Evolutionary conservation across 2,329 filamentous ascomycete species (phyloP), one percentile per base, ranked within the genome.

Genomic region (Paramyrothecium roridum): DNA sequence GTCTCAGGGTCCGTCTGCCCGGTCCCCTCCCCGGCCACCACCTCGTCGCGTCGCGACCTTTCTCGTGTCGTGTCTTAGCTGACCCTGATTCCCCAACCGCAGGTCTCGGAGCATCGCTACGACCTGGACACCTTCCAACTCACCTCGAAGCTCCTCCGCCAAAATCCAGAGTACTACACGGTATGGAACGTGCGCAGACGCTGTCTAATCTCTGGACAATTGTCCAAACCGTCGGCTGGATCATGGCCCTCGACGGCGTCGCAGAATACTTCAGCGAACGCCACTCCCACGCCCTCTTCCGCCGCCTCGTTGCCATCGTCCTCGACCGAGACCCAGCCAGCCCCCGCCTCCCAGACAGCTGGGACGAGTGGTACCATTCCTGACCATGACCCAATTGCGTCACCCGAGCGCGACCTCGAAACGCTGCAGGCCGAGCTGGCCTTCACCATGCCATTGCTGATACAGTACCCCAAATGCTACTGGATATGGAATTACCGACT

Each of bases 401-500:
- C 26, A 30, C 10, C 10, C 26, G 26, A 30, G 10, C 26, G 10
- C 13, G 64, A 78, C 52, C 58, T 77, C 46, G 75, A 84, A 3
- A 68, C 88, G 33, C 80, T 98, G 58, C 81, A 83, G 49, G 78
- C 82, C 54, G 95, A 99, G 69, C 79, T 99, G 34, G 76, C 77
- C 50, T 96, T 97, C 67, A 87, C 93, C 34, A 84, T 97, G 45
- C 90, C 91, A 1, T 81, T 99, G 20, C 82, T 99, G 51, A 82
- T 90, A 60, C 85, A 91, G 61, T 93, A 86, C 61, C 95, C 95
- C 8, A 99, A 99, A 72, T 98, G 95, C 79, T 99, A 99, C 76
- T 98, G 95, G 93, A 93, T 99, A 66, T 99, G 95, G 95, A 96
- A 96, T 64, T 93, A 97, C 73, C 87, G 95, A 26, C 75, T 88